A percentile compares a stretch with the other conserved stretches of the same genome.
phyloP scores from a whole-genome alignment of 768 basidiomycete species.

The Leucosporidium scottii region DNA sequence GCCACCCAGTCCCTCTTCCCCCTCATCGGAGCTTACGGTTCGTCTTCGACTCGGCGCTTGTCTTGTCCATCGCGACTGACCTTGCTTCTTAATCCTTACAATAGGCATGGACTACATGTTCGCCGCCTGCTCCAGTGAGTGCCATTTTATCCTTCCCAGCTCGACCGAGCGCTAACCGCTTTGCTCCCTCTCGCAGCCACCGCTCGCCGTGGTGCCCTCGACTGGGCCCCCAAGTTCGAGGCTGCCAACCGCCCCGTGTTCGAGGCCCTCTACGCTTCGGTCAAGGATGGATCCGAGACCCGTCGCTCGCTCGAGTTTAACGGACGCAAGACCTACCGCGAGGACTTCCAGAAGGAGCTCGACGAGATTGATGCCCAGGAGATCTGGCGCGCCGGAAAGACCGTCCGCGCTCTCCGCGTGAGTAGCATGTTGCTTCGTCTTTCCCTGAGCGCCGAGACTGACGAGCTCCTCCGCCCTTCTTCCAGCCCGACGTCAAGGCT shows the following conservation, averaged over 20 bases:
- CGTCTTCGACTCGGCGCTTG: conserved; percentile 43
- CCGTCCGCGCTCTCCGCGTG: conserved; percentile 53
- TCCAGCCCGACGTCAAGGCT: too few species aligned
- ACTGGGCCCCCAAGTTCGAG: conserved; percentile 94
- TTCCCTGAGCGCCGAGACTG: too few species aligned
- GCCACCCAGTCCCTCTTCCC: conserved; percentile 99
- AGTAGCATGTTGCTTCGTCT: too few species aligned
- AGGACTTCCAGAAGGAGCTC: conserved; percentile 84
- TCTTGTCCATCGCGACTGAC: conserved; percentile 44
- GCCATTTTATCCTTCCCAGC: background rate
- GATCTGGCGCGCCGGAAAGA: conserved; percentile 97
- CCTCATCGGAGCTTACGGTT: conserved; percentile 73
- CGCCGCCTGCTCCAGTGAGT: conserved; percentile 1
- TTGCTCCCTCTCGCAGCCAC: conserved; percentile 66
- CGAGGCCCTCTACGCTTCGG: conserved; percentile 88
- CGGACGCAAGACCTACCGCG: conserved; percentile 79
- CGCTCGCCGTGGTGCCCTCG: conserved; percentile 94
- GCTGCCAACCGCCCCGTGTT: conserved; percentile 90
- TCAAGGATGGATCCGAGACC: conserved; percentile 91
- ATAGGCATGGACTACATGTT: conserved; percentile 34
- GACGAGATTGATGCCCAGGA: conserved; percentile 78
- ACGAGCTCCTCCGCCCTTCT: too few species aligned
- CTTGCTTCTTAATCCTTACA: conserved; percentile 1
- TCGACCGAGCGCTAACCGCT: background rate
- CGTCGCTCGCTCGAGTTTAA: conserved; percentile 96